phyloP scores from a whole-genome alignment of 2,329 filamentous ascomycete species.

The Thelonectria discophora region DNA sequence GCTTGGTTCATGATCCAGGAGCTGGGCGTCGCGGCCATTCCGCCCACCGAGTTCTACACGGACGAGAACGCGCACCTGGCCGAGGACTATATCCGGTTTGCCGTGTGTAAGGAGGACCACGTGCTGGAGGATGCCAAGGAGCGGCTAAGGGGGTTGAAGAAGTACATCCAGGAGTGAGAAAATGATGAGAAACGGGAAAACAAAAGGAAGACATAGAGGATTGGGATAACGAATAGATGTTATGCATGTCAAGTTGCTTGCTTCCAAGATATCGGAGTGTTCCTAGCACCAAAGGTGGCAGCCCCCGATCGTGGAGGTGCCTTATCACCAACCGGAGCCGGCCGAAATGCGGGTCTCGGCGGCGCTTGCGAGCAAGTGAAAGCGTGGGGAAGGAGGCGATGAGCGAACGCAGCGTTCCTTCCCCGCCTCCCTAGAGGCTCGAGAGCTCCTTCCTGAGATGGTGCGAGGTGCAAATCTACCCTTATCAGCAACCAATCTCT shows the following conservation, averaged over 20 bases:
- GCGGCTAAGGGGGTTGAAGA: conserved; percentile 75
- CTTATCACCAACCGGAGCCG: conserved; percentile 44
- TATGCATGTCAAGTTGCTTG: not conserved
- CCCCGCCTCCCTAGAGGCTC: conserved; percentile 26
- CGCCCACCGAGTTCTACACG: conserved; percentile 97
- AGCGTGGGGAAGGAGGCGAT: conserved; percentile 33
- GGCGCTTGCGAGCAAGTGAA: conserved; percentile 19
- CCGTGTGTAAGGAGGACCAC: conserved; percentile 93
- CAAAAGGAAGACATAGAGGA: not conserved
- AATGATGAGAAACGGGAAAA: conserved; percentile 11
- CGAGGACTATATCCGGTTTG: conserved; percentile 93
- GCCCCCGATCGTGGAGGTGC: conserved; percentile 41
- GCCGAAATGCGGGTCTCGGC: conserved; percentile 31
- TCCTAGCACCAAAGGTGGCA: conserved; percentile 38
- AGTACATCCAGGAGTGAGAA: conserved; percentile 63
- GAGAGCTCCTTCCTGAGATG: conserved; percentile 12
- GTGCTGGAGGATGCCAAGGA: conserved; percentile 83
- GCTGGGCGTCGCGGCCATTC: conserved; percentile 93
- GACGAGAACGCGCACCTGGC: conserved; percentile 83
- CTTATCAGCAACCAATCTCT: conserved; percentile 40
- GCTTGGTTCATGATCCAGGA: conserved; percentile 98
- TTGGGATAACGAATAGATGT: conserved; percentile 9
- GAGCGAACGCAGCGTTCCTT: conserved; percentile 13
- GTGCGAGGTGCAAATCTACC: conserved; percentile 33
- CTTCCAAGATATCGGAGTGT: conserved; percentile 4